These are phyloP conservation scores for Marsdenia floribunda DNA, from an alignment of 257 asterid species.

Conservation along the genomic window DNA sequence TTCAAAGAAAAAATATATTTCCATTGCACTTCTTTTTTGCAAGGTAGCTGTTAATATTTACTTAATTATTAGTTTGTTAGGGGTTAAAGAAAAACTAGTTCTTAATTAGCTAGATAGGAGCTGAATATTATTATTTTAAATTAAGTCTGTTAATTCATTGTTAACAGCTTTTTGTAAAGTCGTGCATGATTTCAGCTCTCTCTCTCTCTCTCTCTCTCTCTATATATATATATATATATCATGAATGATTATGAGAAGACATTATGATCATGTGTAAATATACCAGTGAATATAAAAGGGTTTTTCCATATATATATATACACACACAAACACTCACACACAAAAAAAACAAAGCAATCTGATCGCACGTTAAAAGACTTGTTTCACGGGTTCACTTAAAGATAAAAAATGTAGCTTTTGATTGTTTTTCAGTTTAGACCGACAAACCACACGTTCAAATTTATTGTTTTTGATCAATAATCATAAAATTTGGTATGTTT, in stretches of 20 bases:
- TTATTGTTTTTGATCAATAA: too few relatives aligned
- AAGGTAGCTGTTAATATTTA: not conserved
- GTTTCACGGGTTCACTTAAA: not conserved
- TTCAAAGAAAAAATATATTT: not conserved
- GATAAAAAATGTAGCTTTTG: not conserved
- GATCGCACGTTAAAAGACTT: too few relatives aligned
- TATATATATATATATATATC: not conserved
- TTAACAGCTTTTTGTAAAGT: not conserved
- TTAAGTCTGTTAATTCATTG: not conserved
- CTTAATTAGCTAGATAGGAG: not conserved
- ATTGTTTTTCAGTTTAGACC: not conserved
- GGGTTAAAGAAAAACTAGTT: not conserved
- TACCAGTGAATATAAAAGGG: not conserved
- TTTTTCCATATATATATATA: not conserved
- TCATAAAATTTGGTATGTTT: too few relatives aligned
- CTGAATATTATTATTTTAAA: not conserved
- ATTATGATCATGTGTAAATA: conserved; percentile 11
- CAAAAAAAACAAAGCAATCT: too few relatives aligned
- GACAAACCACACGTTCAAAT: not conserved
- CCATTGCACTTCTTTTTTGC: not conserved
- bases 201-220: too few relatives aligned
- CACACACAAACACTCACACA: too few relatives aligned
- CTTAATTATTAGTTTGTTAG: too few relatives aligned
- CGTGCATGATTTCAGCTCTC: not conserved
- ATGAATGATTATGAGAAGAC: conserved; percentile 3